Percentiles rank a stretch among this genome's conserved stretches.
phyloP scores from a whole-genome alignment of 1,284 basidiomycete genomes.

The Cutaneotrichosporon curvatum region DNA sequence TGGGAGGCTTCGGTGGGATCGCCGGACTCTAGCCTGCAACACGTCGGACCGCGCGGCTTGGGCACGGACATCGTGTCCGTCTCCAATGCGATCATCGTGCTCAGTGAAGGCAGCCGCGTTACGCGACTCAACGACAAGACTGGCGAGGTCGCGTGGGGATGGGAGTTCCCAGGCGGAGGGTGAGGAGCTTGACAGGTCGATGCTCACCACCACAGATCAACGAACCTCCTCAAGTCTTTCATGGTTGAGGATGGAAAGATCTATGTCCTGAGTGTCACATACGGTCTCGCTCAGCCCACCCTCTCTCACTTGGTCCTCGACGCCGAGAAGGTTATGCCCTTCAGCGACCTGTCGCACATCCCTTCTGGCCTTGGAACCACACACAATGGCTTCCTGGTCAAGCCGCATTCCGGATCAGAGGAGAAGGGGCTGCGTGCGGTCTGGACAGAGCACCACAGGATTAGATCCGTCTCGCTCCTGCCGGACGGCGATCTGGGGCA shows the following conservation, averaged over 20 bases:
- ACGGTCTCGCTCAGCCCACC: conserved; percentile 57
- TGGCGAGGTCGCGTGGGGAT: conserved; percentile 33
- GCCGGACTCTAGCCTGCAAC: neutral
- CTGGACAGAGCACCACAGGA: conserved; percentile 61
- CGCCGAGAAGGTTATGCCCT: conserved; percentile 53
- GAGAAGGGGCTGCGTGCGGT: conserved; percentile 47
- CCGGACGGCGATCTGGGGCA: conserved; percentile 47
- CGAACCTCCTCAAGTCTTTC: conserved; percentile 59
- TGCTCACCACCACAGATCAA: conserved; percentile 49
- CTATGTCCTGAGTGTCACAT: conserved; percentile 63
- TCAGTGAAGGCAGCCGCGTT: conserved; percentile 33
- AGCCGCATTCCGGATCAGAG: conserved; percentile 4
- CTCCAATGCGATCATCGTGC: conserved; percentile 26
- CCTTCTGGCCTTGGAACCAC: conserved; percentile 52
- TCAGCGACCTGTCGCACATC: conserved; percentile 52
- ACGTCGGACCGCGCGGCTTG: conserved; percentile 33
- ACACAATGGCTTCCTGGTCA: conserved; percentile 28
- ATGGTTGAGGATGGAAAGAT: conserved; percentile 53
- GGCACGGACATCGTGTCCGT: conserved; percentile 49
- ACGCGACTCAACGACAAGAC: conserved; percentile 23
- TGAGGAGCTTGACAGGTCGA: conserved; percentile 11
- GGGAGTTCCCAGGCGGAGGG: conserved; percentile 31
- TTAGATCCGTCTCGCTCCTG: conserved; percentile 39
- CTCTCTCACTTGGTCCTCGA: conserved; percentile 62
- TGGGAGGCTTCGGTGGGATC: conserved; percentile 54